A percentile compares a stretch with the other conserved stretches of the same genome.
Conservation (phyloP, 768 basidiomycete species). For the Clitopilus passeckerianus region DNA sequence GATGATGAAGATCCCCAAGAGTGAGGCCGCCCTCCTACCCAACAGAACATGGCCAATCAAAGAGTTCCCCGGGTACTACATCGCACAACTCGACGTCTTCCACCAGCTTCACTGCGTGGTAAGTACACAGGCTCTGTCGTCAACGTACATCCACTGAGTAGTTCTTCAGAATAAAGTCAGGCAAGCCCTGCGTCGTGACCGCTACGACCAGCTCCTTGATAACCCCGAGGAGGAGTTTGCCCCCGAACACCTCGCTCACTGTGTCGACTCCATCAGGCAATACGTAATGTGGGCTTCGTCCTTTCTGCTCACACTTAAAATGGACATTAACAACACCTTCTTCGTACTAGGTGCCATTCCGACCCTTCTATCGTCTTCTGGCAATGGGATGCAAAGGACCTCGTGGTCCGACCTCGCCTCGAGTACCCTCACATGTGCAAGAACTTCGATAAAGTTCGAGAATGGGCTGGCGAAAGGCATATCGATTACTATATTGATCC, state of each 20-base stretch:
- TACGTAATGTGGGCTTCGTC: constrained; percentile 11
- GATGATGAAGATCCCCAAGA: constrained; percentile 12
- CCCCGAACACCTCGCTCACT: constrained; percentile 13
- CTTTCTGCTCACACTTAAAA: neutral
- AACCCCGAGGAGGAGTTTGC: constrained; percentile 1
- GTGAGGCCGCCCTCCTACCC: constrained; percentile 13
- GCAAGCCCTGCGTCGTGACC: constrained; percentile 11
- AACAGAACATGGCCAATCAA: constrained; percentile 18
- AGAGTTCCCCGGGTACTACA: constrained; percentile 17
- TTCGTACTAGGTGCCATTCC: neutral
- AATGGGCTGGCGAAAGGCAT: constrained; percentile 8
- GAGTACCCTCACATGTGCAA: constrained; percentile 11
- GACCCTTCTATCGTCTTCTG: constrained; percentile 12
- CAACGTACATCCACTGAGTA: neutral
- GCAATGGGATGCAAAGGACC: constrained; percentile 10
- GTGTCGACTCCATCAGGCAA: constrained; percentile 14
- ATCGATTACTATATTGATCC: neutral
- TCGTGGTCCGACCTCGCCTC: constrained; percentile 9
- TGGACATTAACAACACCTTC: neutral
- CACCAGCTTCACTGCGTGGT: constrained; percentile 26
- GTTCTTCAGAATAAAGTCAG: constrained; percentile 13
- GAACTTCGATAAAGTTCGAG: constrained; percentile 11
- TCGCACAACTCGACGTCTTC: constrained; percentile 19
- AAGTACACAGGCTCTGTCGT: neutral
- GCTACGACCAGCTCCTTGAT: constrained; percentile 11